phyloP scores from a whole-genome alignment of 139 green algal genomes.

The Tetraselmis chui region DNA sequence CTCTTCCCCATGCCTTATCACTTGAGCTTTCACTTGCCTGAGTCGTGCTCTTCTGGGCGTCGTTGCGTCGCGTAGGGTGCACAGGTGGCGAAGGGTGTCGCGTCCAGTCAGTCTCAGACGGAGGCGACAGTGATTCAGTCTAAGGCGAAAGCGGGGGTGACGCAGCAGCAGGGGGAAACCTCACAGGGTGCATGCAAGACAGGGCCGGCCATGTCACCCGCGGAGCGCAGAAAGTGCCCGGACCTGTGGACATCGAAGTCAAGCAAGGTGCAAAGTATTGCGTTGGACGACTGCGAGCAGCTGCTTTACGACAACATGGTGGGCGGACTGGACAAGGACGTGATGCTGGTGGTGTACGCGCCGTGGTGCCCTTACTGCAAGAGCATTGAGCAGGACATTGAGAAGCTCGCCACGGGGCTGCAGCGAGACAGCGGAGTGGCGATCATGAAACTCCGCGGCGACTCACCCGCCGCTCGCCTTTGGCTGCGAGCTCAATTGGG shows the following conservation, averaged over 20 bases:
- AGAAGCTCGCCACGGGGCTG: neutral
- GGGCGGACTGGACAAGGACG: neutral
- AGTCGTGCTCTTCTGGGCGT: too few species aligned
- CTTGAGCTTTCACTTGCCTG: too few species aligned
- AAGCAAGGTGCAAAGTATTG: neutral
- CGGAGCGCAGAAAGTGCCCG: neutral
- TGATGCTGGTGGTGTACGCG: neutral
- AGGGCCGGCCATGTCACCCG: neutral
- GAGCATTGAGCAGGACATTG: neutral
- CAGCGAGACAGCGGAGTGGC: neutral
- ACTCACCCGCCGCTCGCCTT: neutral
- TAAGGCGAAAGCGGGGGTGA: neutral
- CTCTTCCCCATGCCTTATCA: too few species aligned
- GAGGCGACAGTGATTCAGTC: neutral
- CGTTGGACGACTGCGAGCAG: neutral
- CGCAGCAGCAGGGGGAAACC: neutral
- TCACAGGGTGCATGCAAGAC: neutral
- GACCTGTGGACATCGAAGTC: neutral
- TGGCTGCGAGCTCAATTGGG: neutral
- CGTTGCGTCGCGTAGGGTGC: neutral
- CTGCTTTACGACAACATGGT: neutral
- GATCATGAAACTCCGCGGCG: neutral
- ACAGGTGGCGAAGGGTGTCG: neutral
- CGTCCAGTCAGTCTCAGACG: neutral
- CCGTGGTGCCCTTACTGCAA: neutral